Evolutionary conservation across 441 rosid species (phyloP), one percentile per base, ranked within the genome.

Genomic region (Pelargonium australe): DNA sequence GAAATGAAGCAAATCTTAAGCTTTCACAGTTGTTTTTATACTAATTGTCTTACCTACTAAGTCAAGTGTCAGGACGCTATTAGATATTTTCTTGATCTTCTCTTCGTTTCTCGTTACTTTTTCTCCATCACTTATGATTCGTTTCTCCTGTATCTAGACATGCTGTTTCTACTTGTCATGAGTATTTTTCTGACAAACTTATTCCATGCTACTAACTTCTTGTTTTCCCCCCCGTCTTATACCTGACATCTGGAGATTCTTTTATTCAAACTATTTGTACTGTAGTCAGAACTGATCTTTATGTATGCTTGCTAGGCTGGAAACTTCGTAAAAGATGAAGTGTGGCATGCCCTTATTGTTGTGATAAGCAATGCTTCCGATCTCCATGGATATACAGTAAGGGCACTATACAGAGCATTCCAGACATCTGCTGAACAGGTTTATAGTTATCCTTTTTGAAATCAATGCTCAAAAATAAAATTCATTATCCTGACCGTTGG

Each of bases 281-380:
- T 0, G 65, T 61, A 63, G 47, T 44, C 55, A 40, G 58, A 75
- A 44, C 74, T 82, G 68, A 80, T 77, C 62, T 74, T 70, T 73
- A 63, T 83, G 63, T 77, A 64, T 82, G 81, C 84, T 79, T 89
- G 72, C 83, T 82, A 95, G 99, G 97, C 99, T 85, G 98, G 98
- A 81, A 89, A 87, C 79, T 90, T 89, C 82, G 98, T 95, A 68
- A 95, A 92, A 78, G 96, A 90, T 88, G 99, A 95, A 77, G 97
- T 92, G 34, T 95, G 99, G 91, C 90, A 92, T 80, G 93, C 87
- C 68, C 92, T 95, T 75, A 82, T 95, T 78, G 94, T 90, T 76
- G 94, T 89, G 70, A 88, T 95, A 79, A 86, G 90, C 87, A 95
- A 90, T 83, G 94, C 97, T 69, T 75, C 97, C 69, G 98, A 90